These are phyloP conservation scores for Trypanosoma lewisi DNA, from an alignment of 208 protist species.

Conservation along the genomic window DNA sequence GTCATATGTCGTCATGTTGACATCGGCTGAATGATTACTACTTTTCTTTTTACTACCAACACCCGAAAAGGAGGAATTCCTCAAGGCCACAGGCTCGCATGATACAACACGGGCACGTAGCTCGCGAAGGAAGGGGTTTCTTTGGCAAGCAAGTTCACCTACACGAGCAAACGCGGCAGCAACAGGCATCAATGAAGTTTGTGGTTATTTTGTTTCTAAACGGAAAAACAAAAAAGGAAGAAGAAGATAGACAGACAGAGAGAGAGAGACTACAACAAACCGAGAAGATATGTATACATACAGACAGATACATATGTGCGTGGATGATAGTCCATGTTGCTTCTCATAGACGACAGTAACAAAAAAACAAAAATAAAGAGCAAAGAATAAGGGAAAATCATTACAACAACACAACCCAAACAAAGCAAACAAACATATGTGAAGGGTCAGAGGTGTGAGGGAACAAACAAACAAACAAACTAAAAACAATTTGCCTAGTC, in stretches of 20 bases:
- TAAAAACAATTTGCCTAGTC: constrained; percentile 36
- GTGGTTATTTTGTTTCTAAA: not conserved
- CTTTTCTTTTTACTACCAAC: not conserved
- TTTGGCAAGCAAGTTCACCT: constrained; percentile 76
- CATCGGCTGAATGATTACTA: not conserved
- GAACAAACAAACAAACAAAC: not conserved
- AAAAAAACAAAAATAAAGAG: constrained; percentile 6
- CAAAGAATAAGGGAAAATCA: constrained; percentile 3
- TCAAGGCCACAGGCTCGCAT: constrained; percentile 30
- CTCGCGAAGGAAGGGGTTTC: constrained; percentile 59
- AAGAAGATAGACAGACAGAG: not conserved
- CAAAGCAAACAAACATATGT: not conserved
- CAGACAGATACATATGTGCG: not conserved
- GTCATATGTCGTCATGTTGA: constrained; percentile 31
- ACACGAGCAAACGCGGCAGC: constrained; percentile 39
- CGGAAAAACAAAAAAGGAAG: not conserved
- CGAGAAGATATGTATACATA: not conserved
- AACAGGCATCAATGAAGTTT: constrained; percentile 7
- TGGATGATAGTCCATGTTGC: not conserved
- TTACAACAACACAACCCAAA: not conserved
- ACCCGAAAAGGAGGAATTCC: too few species aligned
- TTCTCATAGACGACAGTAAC: constrained; percentile 2
- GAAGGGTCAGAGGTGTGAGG: not conserved
- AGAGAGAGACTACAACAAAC: not conserved
- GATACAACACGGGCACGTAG: constrained; percentile 61